These are phyloP conservation scores for Wickerhamiella slavikovae DNA, from an alignment of 805 yeast species.

Conservation along the genomic window DNA sequence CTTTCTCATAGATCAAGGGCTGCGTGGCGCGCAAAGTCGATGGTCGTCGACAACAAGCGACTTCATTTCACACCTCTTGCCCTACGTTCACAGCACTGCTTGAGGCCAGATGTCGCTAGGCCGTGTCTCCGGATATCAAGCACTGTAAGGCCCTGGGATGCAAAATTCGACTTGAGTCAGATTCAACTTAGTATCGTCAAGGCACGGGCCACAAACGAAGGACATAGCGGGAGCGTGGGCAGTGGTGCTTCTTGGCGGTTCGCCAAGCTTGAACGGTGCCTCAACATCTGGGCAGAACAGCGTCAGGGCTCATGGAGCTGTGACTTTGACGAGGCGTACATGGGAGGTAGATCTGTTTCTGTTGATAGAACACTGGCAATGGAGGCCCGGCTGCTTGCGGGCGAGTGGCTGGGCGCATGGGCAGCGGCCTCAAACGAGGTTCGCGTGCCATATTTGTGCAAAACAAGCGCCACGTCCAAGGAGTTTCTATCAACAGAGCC, in stretches of 20 bases:
- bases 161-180: too few species aligned
- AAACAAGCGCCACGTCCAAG: conserved; percentile 1
- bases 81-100: too few species aligned
- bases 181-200: too few species aligned
- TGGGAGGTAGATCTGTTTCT: too few species aligned
- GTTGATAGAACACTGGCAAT: neutral
- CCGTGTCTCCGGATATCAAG: too few species aligned
- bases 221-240: neutral
- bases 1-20: too few species aligned
- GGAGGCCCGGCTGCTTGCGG: conserved; percentile 1
- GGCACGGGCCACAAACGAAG: neutral
- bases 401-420: conserved; percentile 2
- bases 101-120: too few species aligned
- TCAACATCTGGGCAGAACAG: neutral
- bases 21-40: too few species aligned
- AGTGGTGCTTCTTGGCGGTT: neutral
- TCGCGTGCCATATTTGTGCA: conserved; percentile 3
- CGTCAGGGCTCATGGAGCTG: neutral
- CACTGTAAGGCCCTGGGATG: too few species aligned
- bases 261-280: neutral
- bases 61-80: too few species aligned
- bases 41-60: too few species aligned
- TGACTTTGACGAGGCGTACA: neutral
- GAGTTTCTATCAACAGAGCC: conserved; percentile 4
- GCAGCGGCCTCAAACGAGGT: neutral